Percentiles rank a stretch among this genome's conserved stretches.
Evolutionary conservation across 2,329 filamentous ascomycete species (phyloP).

Genomic region (Sporothrix pallida): DNA sequence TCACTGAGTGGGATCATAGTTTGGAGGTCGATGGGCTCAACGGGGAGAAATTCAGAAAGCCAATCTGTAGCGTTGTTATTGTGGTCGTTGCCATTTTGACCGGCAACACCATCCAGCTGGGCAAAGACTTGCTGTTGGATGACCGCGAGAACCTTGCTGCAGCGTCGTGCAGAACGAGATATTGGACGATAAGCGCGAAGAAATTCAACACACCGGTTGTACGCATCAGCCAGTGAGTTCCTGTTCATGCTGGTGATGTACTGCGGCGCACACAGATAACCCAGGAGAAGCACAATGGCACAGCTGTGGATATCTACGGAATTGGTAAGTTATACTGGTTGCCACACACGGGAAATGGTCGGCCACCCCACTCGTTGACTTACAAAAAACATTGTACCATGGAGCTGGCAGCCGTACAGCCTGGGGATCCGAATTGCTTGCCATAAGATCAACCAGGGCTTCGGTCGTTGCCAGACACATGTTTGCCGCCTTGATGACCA

Average conservation of each 20-base stretch:
- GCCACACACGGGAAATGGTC: not conserved
- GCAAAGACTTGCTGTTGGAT: conserved; percentile 10
- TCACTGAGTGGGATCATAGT: not conserved
- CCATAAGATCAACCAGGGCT: not conserved
- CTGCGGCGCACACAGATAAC: not conserved
- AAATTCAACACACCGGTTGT: not conserved
- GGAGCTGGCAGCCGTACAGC: not conserved
- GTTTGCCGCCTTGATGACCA: not conserved
- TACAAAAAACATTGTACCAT: conserved; percentile 22
- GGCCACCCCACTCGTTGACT: not conserved
- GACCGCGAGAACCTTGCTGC: not conserved
- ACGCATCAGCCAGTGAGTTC: not conserved
- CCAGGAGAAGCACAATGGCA: conserved; percentile 7
- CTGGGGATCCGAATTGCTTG: not conserved
- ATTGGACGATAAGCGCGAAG: conserved; percentile 1
- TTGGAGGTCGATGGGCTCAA: not conserved
- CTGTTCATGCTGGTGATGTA: not conserved
- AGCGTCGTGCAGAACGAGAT: not conserved
- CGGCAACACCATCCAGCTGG: not conserved
- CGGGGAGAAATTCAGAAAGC: not conserved
- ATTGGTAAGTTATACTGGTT: not conserved
- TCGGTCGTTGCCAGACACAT: not conserved
- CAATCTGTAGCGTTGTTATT: not conserved
- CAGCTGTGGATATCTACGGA: conserved; percentile 11
- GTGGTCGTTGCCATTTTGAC: not conserved